Evolutionary conservation across 768 basidiomycete species (phyloP).

Genomic region (Amanita subjunquillea): DNA sequence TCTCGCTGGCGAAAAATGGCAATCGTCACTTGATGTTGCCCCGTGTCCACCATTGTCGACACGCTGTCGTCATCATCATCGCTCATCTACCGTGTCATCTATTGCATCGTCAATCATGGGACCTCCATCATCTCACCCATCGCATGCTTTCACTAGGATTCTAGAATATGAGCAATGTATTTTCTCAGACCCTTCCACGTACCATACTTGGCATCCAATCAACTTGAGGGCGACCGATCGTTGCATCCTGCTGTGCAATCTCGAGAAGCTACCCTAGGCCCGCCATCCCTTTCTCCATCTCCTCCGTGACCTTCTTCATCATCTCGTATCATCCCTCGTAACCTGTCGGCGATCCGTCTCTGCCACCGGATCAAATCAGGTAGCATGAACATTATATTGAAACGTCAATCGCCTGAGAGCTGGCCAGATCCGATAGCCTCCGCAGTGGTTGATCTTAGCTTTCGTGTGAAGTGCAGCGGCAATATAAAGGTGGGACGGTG

Average conservation of each 20-base stretch:
- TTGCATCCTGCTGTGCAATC: slow-evolving; percentile 7
- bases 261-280: slow-evolving; percentile 30
- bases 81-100: slow-evolving; percentile 4
- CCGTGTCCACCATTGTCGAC: slow-evolving; percentile 1
- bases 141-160: background rate
- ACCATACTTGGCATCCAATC: background rate
- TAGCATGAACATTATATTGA: too few species aligned
- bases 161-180: background rate
- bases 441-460: too few species aligned
- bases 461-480: too few species aligned
- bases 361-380: too few species aligned
- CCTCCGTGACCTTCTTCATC: too few species aligned
- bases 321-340: too few species aligned
- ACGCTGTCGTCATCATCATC: slow-evolving; percentile 1
- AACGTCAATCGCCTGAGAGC: too few species aligned
- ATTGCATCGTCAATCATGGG: slow-evolving; percentile 4
- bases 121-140: slow-evolving; percentile 1
- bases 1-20: slow-evolving; percentile 75
- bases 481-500: too few species aligned
- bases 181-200: background rate
- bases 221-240: background rate
- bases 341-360: too few species aligned
- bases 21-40: slow-evolving; percentile 17
- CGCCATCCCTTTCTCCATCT: too few species aligned
- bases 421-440: too few species aligned